Base-by-base conservation (phyloP, 495 filamentous ascomycete species). In the Tuber brumale region DNA sequence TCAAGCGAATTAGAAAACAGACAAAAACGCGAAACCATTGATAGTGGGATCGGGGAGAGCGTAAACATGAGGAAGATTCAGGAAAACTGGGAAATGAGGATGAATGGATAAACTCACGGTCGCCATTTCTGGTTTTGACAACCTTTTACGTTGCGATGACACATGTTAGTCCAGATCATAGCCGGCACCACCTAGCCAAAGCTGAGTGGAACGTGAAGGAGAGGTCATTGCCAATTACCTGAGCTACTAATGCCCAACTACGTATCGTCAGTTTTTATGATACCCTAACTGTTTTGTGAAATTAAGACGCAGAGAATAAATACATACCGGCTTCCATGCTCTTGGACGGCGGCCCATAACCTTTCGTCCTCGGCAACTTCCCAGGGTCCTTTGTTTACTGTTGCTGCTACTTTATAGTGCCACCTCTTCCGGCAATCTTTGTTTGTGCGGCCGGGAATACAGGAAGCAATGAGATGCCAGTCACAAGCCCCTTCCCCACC, bases 371-470 rank as follows among this genome's bases (percentile, higher is more conserved):
- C 85, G 19, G 79, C 81, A 70, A 85, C 84, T 71, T 82, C 79
- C 85, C 85, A 86, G 31, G 84, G 80, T 8, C 85, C 85, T 70
- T 86, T 86, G 35, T 84, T 85, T 10, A 85, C 77, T n/a, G 84
- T 84, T 21, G 83, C 85, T 6, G 81, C 83, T 37, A 85, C 80
- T n/a, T 82, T 84, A 74, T 86, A 85, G 44, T 82, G 80, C 85
- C 85, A 86, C 45, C 85, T 78, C 70, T 85, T 85, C 41, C 85
- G 82, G 69, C 85, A 85, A 76, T 86, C 85, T 77, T 86, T 86
- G 70, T 86, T 86, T 14, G 83, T 85, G 70, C 84, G 79, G 27
- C 84, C 84, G 14, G 84, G 84, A 21, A 85, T 80, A 12, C 81
- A 81, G 7, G 82, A 76, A 41, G 84, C 84, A 72, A 85, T 84